Evolutionary conservation across 441 rosid species (phyloP).

Genomic region (Jatropha podagrica): DNA sequence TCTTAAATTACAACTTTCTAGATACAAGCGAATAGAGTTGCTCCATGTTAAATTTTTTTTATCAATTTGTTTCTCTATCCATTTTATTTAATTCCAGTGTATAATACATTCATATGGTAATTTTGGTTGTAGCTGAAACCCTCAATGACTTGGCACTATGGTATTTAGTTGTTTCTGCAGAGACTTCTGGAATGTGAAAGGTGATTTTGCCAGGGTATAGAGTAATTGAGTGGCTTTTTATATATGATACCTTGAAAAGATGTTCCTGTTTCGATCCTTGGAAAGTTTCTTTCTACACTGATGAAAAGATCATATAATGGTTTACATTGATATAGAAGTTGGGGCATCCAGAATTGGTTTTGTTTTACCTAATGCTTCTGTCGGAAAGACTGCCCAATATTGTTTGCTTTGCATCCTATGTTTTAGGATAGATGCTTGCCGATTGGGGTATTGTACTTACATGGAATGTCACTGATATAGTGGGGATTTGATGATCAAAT

Average conservation of each 20-base stretch:
- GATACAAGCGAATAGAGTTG: background rate
- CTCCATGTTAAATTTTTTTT: too few relatives aligned
- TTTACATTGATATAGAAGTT: background rate
- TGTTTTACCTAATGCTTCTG: background rate
- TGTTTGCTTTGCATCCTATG: background rate
- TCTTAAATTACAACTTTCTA: slow-evolving; percentile 5
- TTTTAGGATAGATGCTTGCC: background rate
- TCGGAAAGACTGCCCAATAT: background rate
- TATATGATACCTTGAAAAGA: background rate
- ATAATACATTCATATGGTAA: too few relatives aligned
- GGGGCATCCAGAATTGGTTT: background rate
- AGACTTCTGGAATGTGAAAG: background rate
- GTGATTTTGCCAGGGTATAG: background rate
- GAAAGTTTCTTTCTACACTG: background rate
- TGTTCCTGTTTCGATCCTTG: background rate
- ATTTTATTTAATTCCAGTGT: background rate
- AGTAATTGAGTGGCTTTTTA: background rate
- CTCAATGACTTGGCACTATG: background rate
- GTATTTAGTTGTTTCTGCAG: background rate
- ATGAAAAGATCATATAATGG: background rate
- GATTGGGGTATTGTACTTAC: background rate
- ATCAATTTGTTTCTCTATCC: background rate
- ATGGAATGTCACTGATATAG: background rate
- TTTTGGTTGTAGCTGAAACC: background rate
- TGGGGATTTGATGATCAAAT: background rate